Evolutionary conservation across 768 basidiomycete species (phyloP), one percentile per base, ranked within the genome.

Genomic region (Termitomyces titanicus): DNA sequence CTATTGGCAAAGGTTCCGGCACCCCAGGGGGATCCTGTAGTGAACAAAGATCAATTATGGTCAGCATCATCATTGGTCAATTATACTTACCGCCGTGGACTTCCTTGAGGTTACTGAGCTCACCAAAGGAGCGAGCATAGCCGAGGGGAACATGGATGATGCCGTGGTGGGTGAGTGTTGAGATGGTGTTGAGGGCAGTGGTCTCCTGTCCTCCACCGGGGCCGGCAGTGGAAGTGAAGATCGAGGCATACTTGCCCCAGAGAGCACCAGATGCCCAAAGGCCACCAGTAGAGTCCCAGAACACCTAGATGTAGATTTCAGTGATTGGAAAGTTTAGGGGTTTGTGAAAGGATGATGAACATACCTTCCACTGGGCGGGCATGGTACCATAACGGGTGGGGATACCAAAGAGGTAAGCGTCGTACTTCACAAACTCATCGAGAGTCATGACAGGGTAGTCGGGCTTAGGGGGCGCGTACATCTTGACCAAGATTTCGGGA

Each of bases 341-440:
- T 43, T 35, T 22, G 42, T 2, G n/a, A 12, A 39, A 31, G 20
- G 2, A 35, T 10, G 11, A 31, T 31, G 27, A 34, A 33, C 44
- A 68, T 50, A 82, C 86, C 81, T 88, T 89, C 83, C 83, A 88
- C 62, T 94, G 92, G 2, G 76, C 88, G 24, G 92, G 82, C 69
- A 90, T 85, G 64, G 80, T 84, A 39, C 92, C 92, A 71, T 81
- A 95, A 63, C 92, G 86, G 25, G 88, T 89, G 50, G 87, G 86
- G 54, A 92, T 75, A 56, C 90, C 92, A 49, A 92, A 76, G 59
- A 95, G 60, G 78, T 81, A 85, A 5, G 81, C 92, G 62, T 95
- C 89, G 64, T 79, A 88, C 5, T 76, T 54, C 18, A 71, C 60
- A 48, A 96, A 76, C 13, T 68, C 73, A 1, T 73, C 69, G 24